Evolutionary conservation across 768 basidiomycete genomes (phyloP), one percentile per base, ranked within the genome.

Genomic region (Neoboletus brunneissimus): DNA sequence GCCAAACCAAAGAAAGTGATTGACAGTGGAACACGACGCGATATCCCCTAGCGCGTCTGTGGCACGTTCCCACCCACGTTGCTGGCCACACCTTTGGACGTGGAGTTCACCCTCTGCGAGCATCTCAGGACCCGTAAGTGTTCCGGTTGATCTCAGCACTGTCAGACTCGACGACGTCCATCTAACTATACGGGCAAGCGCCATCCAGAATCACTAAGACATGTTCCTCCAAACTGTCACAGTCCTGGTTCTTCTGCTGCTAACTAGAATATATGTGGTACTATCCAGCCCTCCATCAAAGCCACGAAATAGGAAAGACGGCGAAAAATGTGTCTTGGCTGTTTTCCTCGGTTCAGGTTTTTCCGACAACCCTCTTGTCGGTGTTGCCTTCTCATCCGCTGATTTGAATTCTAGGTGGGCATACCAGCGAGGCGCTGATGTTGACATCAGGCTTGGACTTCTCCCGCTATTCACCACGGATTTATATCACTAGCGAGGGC

Each of bases 271-370:
- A 48, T 65, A 50, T 53, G 23, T 62, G 29, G 53, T 69, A 37
- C 31, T 69, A 20, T 55, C 51, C 59, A 58, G 20, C 3, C 27
- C 42, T 20, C 20, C 52, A 9, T 42, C 62, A 52, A 64, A 61
- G 41, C 42, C 52, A 35, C 58, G 54, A n/a, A 56, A 47, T 43
- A 59, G 58, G 55, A 57, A 32, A 11, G 55, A 57, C 1, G 41
- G 43, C 8, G 63, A 69, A 45, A 76, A 61, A 57, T 82, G 81
- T 58, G 71, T 68, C 37, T 73, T 97, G 16, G 94, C 90, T 4
- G 83, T 97, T 50, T 97, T 98, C 66, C 82, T 98, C 13, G 96
- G 96, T 55, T 98, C 96, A 69, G 95, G 95, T 90, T 65, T 66
- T 78, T 72, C 51, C 31, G 48, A 50, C 20, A 52, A 44, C 29